Percentiles rank a stretch among this genome's conserved stretches.
Evolutionary conservation across 2,329 filamentous ascomycete genomes (phyloP).

Genomic region (Colletotrichum sp.): DNA sequence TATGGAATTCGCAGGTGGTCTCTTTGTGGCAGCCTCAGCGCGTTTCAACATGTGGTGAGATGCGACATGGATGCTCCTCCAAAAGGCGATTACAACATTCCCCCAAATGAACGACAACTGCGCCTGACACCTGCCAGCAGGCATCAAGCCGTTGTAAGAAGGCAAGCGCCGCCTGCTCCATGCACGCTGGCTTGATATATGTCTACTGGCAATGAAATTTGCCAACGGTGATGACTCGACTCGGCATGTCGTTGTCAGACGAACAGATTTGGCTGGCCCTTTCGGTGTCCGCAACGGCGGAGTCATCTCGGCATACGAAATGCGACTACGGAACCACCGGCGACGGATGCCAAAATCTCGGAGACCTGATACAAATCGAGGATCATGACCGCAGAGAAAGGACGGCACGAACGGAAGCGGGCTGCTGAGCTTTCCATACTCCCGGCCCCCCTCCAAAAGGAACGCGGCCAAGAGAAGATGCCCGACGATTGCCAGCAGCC

Average conservation of each 20-base stretch:
- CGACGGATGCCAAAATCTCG: not conserved
- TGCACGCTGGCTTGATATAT: not conserved
- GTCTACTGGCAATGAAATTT: not conserved
- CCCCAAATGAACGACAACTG: not conserved
- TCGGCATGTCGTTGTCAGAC: not conserved
- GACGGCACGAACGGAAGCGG: conserved; percentile 1
- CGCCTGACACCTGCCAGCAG: not conserved
- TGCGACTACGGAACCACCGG: conserved; percentile 1
- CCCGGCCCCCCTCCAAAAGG: not conserved
- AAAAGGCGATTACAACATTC: not conserved
- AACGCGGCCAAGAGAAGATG: not conserved
- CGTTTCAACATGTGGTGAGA: not conserved
- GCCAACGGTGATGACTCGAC: not conserved
- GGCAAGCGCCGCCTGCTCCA: not conserved
- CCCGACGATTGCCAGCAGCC: conserved; percentile 1
- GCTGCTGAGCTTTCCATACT: not conserved
- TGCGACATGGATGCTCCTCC: not conserved
- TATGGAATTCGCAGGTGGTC: not conserved
- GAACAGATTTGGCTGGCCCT: not conserved
- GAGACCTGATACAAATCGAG: not conserved
- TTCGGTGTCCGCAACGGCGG: conserved; percentile 7
- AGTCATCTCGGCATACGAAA: not conserved
- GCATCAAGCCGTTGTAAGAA: not conserved
- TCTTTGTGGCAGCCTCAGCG: not conserved
- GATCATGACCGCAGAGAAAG: not conserved